Evolutionary conservation across 345 rosid genomes (phyloP), one percentile per base, ranked within the genome.

Genomic region (Draba incana): DNA sequence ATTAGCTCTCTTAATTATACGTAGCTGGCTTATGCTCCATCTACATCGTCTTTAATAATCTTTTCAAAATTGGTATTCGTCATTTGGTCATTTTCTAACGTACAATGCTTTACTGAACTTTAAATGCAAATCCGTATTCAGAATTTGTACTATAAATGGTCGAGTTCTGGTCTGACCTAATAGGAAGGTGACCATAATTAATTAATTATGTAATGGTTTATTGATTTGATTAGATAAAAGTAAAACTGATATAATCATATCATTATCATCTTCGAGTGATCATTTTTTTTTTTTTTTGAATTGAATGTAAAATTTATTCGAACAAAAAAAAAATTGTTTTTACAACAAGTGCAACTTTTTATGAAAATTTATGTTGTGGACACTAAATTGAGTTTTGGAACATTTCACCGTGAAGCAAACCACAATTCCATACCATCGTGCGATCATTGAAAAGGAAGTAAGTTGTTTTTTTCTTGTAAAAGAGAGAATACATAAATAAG

Each of bases 21-120:
- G 27, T 15, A 61, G 53, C 30, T 37, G 10, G 61, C 66, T 61
- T 35, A 14, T 10, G 42, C 10, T n/a, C n/a, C n/a, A n/a, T 61
- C 11, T 2, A n/a, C 33, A 12, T 42, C 33, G 3, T 58, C 10
- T 5, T 23, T 8, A n/a, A 28, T 27, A n/a, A 25, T 15, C 2
- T 15, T 45, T 44, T 45, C 8, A 5, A 45, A 61, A 14, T 14
- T 2, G 50, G 9, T 43, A 4, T 42, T 25, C 8, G 37, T 57
- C 20, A 33, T 14, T 55, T 33, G n/a, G 59, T 35, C 43, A 20
- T 16, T 4, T 30, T 30, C 33, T 31, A 31, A 31, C 35, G 35
- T 31, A 31, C 35, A 31, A 31, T 5, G 35, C 2, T 5, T 5
- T 31, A 31, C 5, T 31, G 35, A 31, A 31, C 8, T 8, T 31